These are phyloP conservation scores for Globisporangium paroecandrum DNA, from an alignment of 352 stramenopile species.

Conservation along the genomic window DNA sequence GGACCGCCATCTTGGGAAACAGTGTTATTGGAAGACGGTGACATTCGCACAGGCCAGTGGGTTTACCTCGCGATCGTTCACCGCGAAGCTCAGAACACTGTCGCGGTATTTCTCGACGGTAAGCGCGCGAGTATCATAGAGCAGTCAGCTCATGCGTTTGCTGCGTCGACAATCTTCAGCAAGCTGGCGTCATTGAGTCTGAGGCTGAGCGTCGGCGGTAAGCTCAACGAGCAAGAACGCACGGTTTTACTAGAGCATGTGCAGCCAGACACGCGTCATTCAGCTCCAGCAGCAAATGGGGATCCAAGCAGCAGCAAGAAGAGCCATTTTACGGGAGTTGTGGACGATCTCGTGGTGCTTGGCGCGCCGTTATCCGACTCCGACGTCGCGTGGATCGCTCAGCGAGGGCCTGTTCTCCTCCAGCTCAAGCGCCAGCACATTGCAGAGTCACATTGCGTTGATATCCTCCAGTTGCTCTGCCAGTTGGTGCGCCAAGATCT, in stretches of 20 bases:
- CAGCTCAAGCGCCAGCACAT: slow-evolving; percentile 33
- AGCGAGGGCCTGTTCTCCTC: slow-evolving; percentile 31
- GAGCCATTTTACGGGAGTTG: not conserved
- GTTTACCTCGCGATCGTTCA: slow-evolving; percentile 5
- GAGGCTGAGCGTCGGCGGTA: slow-evolving; percentile 3
- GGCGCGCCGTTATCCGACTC: slow-evolving; percentile 7
- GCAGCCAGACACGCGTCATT: not conserved
- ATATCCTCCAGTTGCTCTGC: slow-evolving; percentile 38
- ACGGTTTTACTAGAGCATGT: no score
- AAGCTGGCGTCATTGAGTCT: not conserved
- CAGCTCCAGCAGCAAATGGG: not conserved
- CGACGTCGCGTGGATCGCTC: slow-evolving; percentile 21
- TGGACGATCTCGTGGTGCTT: slow-evolving; percentile 37
- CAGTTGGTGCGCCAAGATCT: slow-evolving; percentile 11
- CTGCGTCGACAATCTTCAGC: not conserved
- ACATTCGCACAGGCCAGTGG: slow-evolving; percentile 3
- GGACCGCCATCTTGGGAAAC: not conserved
- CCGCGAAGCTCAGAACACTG: not conserved
- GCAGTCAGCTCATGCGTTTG: not conserved
- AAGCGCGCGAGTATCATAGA: not conserved
- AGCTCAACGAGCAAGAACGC: slow-evolving; percentile 6
- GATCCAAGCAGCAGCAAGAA: slow-evolving; percentile 1
- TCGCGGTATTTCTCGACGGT: slow-evolving; percentile 2
- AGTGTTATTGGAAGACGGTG: not conserved
- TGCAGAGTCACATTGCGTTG: slow-evolving; percentile 24